These are phyloP conservation scores for Aphanomyces euteiches DNA, from an alignment of 352 stramenopile species.

Conservation along the genomic window DNA sequence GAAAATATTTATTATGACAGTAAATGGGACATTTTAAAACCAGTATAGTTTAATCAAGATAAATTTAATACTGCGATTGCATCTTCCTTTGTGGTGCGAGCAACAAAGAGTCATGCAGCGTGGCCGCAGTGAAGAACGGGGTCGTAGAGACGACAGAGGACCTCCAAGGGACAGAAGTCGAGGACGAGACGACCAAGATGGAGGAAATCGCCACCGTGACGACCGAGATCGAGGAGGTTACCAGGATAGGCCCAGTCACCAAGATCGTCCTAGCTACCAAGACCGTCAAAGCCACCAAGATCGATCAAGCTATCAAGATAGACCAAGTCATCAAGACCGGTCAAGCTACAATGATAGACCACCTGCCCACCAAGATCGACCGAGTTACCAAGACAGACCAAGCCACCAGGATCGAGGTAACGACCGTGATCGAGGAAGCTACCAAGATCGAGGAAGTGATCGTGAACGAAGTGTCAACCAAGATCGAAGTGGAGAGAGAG, in stretches of 20 bases:
- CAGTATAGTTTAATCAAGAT: too few relatives aligned
- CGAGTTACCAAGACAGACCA: constrained; percentile 2
- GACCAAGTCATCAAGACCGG: constrained; percentile 26
- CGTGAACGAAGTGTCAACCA: constrained; percentile 25
- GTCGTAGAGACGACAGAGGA: constrained; percentile 7
- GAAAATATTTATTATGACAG: neutral
- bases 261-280: constrained; percentile 33
- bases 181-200: constrained; percentile 6
- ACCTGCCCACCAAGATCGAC: neutral
- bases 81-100: constrained; percentile 14
- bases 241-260: constrained; percentile 30
- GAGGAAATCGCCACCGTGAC: constrained; percentile 53
- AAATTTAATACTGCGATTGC: too few relatives aligned
- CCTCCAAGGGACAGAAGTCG: neutral
- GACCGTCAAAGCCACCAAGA: constrained; percentile 63
- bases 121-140: constrained; percentile 17
- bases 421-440: constrained; percentile 29
- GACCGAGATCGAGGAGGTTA: constrained; percentile 83
- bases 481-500: constrained; percentile 22
- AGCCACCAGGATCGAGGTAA: constrained; percentile 9
- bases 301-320: constrained; percentile 59
- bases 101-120: constrained; percentile 12
- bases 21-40: neutral
- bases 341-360: constrained; percentile 30
- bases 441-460: constrained; percentile 3